Evolutionary conservation across 441 rosid species (phyloP).

Genomic region (Gossypium laxum): DNA sequence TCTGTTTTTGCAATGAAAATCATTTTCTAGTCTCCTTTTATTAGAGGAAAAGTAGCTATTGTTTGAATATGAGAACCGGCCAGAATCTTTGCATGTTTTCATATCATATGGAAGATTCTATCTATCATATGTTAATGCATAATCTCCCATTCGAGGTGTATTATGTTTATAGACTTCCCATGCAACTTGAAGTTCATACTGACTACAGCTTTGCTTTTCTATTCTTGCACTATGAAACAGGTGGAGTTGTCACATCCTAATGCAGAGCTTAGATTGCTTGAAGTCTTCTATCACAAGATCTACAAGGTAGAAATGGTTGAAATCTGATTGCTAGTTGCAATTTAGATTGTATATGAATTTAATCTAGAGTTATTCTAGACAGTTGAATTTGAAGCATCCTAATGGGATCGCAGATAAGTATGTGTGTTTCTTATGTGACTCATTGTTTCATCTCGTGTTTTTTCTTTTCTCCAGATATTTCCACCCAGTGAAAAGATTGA

Average conservation of each 20-base stretch:
- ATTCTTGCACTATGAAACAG: conserved; percentile 23
- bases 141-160: not conserved
- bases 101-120: not conserved
- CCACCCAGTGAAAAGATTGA: conserved; percentile 35
- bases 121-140: not conserved
- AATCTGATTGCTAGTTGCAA: not conserved
- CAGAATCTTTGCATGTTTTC: not conserved
- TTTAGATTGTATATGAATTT: not conserved
- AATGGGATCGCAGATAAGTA: not conserved
- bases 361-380: not conserved
- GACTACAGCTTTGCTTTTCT: not conserved
- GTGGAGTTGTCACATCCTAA: conserved; percentile 61
- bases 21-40: not conserved
- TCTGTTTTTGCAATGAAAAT: not conserved
- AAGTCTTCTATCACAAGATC: conserved; percentile 61
- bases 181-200: not conserved
- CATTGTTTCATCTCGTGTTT: not conserved
- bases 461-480: conserved; percentile 27
- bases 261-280: conserved; percentile 59
- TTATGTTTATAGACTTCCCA: not conserved
- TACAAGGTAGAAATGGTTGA: conserved; percentile 39
- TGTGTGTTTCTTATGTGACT: not conserved
- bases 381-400: not conserved
- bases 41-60: not conserved
- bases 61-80: not conserved